Evolutionary conservation across 73 alveolate species (phyloP).

Genomic region (Diophrys sp.): DNA sequence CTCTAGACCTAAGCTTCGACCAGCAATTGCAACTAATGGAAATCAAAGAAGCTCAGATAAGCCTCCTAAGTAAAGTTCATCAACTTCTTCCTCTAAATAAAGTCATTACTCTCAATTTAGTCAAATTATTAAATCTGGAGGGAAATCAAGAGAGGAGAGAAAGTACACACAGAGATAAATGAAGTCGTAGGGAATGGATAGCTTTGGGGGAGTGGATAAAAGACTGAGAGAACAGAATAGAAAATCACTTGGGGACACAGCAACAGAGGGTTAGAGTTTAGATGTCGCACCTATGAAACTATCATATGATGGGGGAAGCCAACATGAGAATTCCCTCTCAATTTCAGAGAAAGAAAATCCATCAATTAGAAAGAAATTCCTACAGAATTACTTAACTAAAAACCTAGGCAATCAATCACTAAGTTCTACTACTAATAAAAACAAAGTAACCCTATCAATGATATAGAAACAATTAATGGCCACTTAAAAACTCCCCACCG

Average conservation of each 20-base stretch:
- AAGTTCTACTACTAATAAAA: too few relatives aligned
- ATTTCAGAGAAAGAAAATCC: not conserved
- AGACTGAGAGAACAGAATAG: not conserved
- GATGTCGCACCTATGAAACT: not conserved
- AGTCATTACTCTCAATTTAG: not conserved
- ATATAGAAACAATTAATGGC: too few relatives aligned
- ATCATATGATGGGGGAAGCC: not conserved
- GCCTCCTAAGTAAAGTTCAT: not conserved
- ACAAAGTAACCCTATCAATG: too few relatives aligned
- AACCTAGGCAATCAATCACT: too few relatives aligned
- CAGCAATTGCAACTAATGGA: too few relatives aligned
- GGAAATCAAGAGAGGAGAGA: not conserved
- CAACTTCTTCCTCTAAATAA: not conserved
- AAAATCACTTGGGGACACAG: not conserved
- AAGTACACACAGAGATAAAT: not conserved
- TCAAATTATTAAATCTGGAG: not conserved
- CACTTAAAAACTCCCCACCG: too few relatives aligned
- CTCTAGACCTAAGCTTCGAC: not conserved
- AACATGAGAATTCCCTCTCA: not conserved
- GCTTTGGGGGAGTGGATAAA: not conserved
- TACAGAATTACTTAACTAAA: not conserved
- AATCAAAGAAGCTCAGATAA: not conserved
- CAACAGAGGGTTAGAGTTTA: not conserved
- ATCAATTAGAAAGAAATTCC: not conserved
- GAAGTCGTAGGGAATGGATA: not conserved